Conservation (phyloP, 225 moss, liverwort and hornwort species). For the Physcomitrium patens region DNA sequence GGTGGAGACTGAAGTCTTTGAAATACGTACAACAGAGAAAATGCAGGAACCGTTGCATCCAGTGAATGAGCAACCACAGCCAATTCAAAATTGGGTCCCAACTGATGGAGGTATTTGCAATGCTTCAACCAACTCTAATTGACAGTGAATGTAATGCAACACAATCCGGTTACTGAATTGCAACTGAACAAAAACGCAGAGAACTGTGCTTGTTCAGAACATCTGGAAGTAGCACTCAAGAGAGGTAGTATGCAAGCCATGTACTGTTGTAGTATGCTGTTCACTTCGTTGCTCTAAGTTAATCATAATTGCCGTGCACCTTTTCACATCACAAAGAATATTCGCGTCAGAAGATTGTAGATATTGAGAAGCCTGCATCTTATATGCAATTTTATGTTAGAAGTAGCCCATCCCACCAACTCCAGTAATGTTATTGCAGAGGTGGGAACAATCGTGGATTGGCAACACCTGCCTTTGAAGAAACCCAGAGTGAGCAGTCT, state of each 20-base stretch:
- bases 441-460: not conserved
- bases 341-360: no score
- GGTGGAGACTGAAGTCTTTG: no score
- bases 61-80: not conserved
- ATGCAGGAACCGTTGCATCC: no score
- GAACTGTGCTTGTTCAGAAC: no score
- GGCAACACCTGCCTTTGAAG: not conserved
- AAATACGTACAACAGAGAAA: no score
- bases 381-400: not conserved
- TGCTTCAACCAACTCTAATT: not conserved
- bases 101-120: constrained; percentile 7
- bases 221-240: no score
- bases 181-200: no score
- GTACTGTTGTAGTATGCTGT: no score
- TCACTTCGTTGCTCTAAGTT: no score
- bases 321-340: no score
- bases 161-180: not conserved
- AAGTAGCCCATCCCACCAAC: not conserved
- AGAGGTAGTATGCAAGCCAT: no score
- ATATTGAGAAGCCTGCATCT: not conserved
- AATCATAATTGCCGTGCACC: no score
- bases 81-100: constrained; percentile 4
- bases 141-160: not conserved
- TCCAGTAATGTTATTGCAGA: constrained; percentile 14
- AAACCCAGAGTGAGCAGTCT: not conserved